Evolutionary conservation across 305 asterid genomes (phyloP), one percentile per base, ranked within the genome.

Genomic region (Fraxinus albicans): DNA sequence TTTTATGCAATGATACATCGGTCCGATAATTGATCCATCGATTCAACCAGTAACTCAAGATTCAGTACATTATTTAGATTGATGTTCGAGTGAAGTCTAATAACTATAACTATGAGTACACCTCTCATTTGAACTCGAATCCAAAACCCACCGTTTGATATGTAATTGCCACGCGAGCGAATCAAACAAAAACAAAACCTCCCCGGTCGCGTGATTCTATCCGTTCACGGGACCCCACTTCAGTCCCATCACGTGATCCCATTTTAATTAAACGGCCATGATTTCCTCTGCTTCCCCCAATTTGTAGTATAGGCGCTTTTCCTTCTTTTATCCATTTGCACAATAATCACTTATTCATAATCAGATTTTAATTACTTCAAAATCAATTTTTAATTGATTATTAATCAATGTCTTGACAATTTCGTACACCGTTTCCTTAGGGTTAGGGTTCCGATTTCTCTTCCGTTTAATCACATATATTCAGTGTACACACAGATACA

Each of bases 361-460:
- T 55, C 53, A 76, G 81, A 25, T 77, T 72, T 80, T 78, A 79
- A 29, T 70, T 80, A 81, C 73, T 69, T 17, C 74, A 8, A 69
- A 44, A 70, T 70, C 38, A 12, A 29, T 27, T 70, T 31, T 31
- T 27, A 70, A 70, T 70, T 70, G 40, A 25, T 5, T n/a, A 31
- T 13, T 70, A 70, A 70, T 70, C 76, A 70, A 29, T 70, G 73
- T 27, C 40, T 29, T 9, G 76, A 31, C 40, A 31, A 23, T 70
- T 35, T 36, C 79, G 38, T 67, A 6, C 23, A 78, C 76, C 29
- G 35, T 72, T 75, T 8, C 29, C 35, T 42, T 50, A 42, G 78
- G 83, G 76, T 78, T 86, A 79, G 87, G 87, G 87, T 79, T 84
- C 67, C 72, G 73, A 47, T 53, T 79, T 55, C 76, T 23, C 73